Conservation (phyloP, 2,329 filamentous ascomycete species). For the Nothophoma quercina region DNA sequence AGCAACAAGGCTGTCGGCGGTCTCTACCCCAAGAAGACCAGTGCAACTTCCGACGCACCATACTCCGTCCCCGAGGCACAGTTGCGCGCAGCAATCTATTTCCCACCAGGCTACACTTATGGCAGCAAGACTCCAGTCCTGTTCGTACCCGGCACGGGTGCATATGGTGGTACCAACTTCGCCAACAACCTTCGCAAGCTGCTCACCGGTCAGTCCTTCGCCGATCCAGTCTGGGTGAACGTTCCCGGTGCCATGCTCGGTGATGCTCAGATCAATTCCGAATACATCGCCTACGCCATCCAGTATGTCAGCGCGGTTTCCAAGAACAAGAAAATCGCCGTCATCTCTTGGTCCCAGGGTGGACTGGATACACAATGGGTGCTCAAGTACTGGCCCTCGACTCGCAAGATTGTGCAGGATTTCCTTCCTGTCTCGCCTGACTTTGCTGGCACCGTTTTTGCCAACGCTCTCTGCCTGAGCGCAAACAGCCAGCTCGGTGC, state of each 20-base stretch:
- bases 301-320: conserved; percentile 61
- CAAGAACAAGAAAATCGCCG: conserved; percentile 32
- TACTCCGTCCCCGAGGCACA: conserved; percentile 57
- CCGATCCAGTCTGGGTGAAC: conserved; percentile 62
- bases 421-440: conserved; percentile 62
- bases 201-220: conserved; percentile 39
- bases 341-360: conserved; percentile 66
- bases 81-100: conserved; percentile 62
- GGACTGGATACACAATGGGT: conserved; percentile 65
- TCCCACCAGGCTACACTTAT: conserved; percentile 56
- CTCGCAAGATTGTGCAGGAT: conserved; percentile 55
- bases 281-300: conserved; percentile 66
- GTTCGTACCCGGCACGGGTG: conserved; percentile 62
- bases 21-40: conserved; percentile 50
- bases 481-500: conserved; percentile 20
- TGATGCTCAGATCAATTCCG: conserved; percentile 61
- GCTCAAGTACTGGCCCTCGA: conserved; percentile 65
- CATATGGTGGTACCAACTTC: conserved; percentile 57
- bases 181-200: conserved; percentile 60
- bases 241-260: conserved; percentile 57
- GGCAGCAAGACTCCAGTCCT: conserved; percentile 59
- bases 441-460: conserved; percentile 59
- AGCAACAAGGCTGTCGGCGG: conserved; percentile 26
- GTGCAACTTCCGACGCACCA: conserved; percentile 54
- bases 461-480: conserved; percentile 36